phyloP scores from a whole-genome alignment of 352 stramenopile genomes.

The Phytopythium delawarense region DNA sequence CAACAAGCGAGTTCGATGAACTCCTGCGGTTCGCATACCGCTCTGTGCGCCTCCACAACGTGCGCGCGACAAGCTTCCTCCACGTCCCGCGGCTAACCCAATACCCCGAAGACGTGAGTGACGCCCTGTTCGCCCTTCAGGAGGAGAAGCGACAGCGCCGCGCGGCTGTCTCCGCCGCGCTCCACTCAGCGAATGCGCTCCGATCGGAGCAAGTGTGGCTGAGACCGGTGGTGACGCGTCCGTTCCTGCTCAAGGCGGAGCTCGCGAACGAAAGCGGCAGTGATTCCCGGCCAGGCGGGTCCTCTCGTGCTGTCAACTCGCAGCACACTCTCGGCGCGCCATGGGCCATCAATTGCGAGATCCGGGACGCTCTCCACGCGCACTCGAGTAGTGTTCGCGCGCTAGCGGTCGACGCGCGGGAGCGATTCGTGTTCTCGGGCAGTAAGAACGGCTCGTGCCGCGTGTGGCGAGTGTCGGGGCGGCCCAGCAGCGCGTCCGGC shows the following conservation, averaged over 20 bases:
- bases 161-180: neutral
- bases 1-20: slow-evolving; percentile 13
- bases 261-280: neutral
- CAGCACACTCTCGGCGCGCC: slow-evolving; percentile 9
- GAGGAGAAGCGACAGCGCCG: slow-evolving; percentile 42
- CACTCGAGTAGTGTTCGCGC: slow-evolving; percentile 59
- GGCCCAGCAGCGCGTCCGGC: slow-evolving; percentile 25
- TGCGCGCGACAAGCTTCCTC: slow-evolving; percentile 63
- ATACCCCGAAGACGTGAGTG: slow-evolving; percentile 46
- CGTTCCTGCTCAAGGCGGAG: slow-evolving; percentile 11
- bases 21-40: slow-evolving; percentile 56
- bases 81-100: slow-evolving; percentile 40
- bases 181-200: neutral
- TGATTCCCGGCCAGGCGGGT: neutral
- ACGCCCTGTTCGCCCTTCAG: slow-evolving; percentile 46
- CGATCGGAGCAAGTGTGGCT: slow-evolving; percentile 25
- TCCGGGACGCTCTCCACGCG: slow-evolving; percentile 52
- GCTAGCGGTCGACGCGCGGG: slow-evolving; percentile 49
- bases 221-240: slow-evolving; percentile 15
- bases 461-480: slow-evolving; percentile 55
- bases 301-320: neutral
- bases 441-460: slow-evolving; percentile 73
- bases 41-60: slow-evolving; percentile 39
- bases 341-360: slow-evolving; percentile 33
- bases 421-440: slow-evolving; percentile 61